A percentile compares a stretch with the other conserved stretches of the same genome.
Evolutionary conservation across 1,284 basidiomycete genomes (phyloP).

Genomic region (Pseudozyma sp.): DNA sequence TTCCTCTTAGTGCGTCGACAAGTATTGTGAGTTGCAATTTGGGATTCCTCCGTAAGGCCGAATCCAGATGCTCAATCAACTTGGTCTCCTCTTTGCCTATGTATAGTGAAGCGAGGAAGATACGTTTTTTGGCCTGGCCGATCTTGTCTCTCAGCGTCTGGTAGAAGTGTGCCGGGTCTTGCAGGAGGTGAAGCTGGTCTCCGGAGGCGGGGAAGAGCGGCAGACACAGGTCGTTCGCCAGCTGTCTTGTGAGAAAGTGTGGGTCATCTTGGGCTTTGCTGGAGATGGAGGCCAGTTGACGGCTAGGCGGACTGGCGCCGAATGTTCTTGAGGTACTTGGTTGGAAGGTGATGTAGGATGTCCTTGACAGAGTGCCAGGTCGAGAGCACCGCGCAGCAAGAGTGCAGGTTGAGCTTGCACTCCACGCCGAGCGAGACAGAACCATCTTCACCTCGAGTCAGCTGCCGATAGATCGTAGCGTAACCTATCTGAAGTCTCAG

Average conservation of each 20-base stretch:
- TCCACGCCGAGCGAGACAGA: not conserved
- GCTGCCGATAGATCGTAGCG: not conserved
- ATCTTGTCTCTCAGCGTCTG: conserved; percentile 41
- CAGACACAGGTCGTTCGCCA: conserved; percentile 25
- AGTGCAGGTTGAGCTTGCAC: not conserved
- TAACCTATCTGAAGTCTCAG: not conserved
- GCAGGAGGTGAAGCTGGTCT: conserved; percentile 38
- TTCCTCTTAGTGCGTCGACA: conserved; percentile 90
- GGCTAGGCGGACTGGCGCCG: not conserved
- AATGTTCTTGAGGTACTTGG: too few relatives aligned
- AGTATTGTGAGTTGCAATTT: conserved; percentile 79
- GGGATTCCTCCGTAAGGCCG: conserved; percentile 71
- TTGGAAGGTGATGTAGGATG: not conserved
- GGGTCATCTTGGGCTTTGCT: not conserved
- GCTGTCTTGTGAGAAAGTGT: conserved; percentile 24
- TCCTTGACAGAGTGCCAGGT: not conserved
- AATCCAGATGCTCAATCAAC: conserved; percentile 43
- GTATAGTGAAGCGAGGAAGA: conserved; percentile 62
- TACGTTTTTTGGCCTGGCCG: conserved; percentile 41
- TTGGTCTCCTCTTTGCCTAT: conserved; percentile 62
- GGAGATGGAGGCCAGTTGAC: not conserved
- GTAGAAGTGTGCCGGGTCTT: conserved; percentile 47
- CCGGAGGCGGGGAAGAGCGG: conserved; percentile 44
- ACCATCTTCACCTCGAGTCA: not conserved
- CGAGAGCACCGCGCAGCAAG: not conserved